These are phyloP conservation scores for Kodamaea hsintzibuensis DNA, from an alignment of 805 yeast species.

Conservation along the genomic window DNA sequence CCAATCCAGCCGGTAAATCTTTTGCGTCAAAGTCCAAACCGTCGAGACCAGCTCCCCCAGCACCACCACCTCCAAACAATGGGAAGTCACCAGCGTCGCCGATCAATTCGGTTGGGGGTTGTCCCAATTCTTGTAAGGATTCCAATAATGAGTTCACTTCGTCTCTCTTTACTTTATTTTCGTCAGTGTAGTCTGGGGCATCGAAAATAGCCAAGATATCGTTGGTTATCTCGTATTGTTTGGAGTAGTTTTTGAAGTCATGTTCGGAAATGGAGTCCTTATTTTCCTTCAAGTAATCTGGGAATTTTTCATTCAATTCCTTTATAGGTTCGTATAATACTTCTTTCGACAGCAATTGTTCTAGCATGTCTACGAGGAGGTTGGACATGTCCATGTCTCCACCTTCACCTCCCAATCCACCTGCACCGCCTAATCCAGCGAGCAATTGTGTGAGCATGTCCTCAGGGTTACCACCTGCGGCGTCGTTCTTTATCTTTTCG, in stretches of 20 bases:
- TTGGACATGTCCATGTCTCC: slow-evolving; percentile 61
- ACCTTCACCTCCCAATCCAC: slow-evolving; percentile 30
- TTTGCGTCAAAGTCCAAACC: slow-evolving; percentile 50
- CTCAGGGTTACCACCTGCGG: slow-evolving; percentile 38
- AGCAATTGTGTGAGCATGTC: slow-evolving; percentile 66
- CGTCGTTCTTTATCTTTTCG: slow-evolving; percentile 51
- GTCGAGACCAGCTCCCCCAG: slow-evolving; percentile 18
- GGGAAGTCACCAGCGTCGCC: slow-evolving; percentile 55
- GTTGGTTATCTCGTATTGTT: slow-evolving; percentile 62
- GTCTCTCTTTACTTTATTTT: slow-evolving; percentile 43
- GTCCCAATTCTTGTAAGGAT: slow-evolving; percentile 70
- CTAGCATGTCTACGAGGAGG: slow-evolving; percentile 70
- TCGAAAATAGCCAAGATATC: slow-evolving; percentile 70
- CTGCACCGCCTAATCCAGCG: slow-evolving; percentile 43
- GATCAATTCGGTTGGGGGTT: slow-evolving; percentile 76
- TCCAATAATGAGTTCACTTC: slow-evolving; percentile 61
- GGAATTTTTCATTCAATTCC: slow-evolving; percentile 73
- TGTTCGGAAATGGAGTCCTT: slow-evolving; percentile 43
- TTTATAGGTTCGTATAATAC: slow-evolving; percentile 86
- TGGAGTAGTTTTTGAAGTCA: slow-evolving; percentile 53
- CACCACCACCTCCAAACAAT: slow-evolving; percentile 38
- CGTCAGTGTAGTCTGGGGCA: slow-evolving; percentile 58
- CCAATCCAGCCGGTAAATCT: slow-evolving; percentile 55
- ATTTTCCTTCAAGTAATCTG: slow-evolving; percentile 64
- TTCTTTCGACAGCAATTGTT: slow-evolving; percentile 80